Percentiles rank a stretch among this genome's conserved stretches.
Conservation (phyloP, 768 basidiomycete species). For the Rhodotorula babjevae region DNA sequence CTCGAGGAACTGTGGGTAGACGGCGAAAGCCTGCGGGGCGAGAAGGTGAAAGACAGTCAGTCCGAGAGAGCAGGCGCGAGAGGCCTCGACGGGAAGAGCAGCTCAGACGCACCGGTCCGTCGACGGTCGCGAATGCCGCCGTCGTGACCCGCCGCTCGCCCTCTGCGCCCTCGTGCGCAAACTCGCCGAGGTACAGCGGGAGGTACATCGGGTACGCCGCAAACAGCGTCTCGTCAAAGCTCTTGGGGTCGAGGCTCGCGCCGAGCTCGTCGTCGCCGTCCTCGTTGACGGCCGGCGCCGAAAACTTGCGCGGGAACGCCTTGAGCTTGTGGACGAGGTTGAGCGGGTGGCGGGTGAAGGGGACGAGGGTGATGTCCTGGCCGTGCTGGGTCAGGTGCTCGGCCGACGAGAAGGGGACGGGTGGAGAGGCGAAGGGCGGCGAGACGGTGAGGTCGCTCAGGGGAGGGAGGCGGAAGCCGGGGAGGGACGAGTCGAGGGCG, state of each 20-base stretch:
- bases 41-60: neutral
- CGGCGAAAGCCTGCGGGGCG: slow-evolving; percentile 4
- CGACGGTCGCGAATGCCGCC: slow-evolving; percentile 16
- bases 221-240: slow-evolving; percentile 4
- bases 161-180: slow-evolving; percentile 2
- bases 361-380: slow-evolving; percentile 9
- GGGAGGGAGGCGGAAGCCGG: slow-evolving; percentile 28
- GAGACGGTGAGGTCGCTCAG: slow-evolving; percentile 14
- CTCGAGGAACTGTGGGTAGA: slow-evolving; percentile 16
- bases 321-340: slow-evolving; percentile 8
- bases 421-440: slow-evolving; percentile 7
- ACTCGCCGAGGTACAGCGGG: slow-evolving; percentile 31
- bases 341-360: slow-evolving; percentile 26
- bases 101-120: slow-evolving; percentile 6
- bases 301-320: slow-evolving; percentile 12
- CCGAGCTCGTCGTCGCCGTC: neutral
- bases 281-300: neutral
- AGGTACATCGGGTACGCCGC: slow-evolving; percentile 19
- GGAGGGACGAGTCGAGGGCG: slow-evolving; percentile 16
- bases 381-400: neutral
- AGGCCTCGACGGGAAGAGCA: no score
- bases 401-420: slow-evolving; percentile 14
- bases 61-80: no score
- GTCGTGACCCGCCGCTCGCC: slow-evolving; percentile 18
- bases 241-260: slow-evolving; percentile 14